phyloP scores from a whole-genome alignment of 805 yeast species.

The Scheffersomyces lignosus region DNA sequence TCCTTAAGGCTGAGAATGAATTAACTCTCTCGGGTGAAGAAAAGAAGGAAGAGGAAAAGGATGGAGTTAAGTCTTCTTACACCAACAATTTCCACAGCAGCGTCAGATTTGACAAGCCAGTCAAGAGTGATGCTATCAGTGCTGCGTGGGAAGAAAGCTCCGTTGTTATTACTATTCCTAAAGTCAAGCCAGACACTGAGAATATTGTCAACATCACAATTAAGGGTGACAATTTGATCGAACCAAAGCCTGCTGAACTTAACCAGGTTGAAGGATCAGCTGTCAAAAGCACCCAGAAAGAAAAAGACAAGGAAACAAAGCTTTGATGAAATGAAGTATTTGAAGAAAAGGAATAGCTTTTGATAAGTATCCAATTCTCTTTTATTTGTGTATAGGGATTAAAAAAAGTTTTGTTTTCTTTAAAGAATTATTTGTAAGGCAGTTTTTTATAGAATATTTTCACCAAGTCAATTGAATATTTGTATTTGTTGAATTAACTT shows the following conservation, averaged over 20 bases:
- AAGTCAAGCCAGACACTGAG: conserved; percentile 8
- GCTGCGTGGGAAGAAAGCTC: conserved; percentile 20
- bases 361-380: too few species aligned
- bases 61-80: conserved; percentile 9
- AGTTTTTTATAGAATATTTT: too few species aligned
- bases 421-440: too few species aligned
- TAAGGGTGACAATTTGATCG: background rate
- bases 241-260: background rate
- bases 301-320: too few species aligned
- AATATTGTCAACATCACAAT: background rate
- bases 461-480: too few species aligned
- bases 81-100: conserved; percentile 18
- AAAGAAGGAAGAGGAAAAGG: conserved; percentile 10
- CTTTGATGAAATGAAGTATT: too few species aligned
- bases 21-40: conserved; percentile 17
- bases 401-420: too few species aligned
- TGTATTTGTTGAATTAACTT: too few species aligned
- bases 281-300: too few species aligned
- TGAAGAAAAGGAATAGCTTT: too few species aligned
- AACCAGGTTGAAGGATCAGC: too few species aligned
- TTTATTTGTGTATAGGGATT: too few species aligned
- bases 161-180: conserved; percentile 21
- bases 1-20: conserved; percentile 21
- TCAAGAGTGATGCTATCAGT: conserved; percentile 19
- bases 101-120: conserved; percentile 22